These are phyloP conservation scores for Ophiostoma tasmaniense DNA, from an alignment of 2,329 filamentous ascomycete genomes.

Conservation along the genomic window DNA sequence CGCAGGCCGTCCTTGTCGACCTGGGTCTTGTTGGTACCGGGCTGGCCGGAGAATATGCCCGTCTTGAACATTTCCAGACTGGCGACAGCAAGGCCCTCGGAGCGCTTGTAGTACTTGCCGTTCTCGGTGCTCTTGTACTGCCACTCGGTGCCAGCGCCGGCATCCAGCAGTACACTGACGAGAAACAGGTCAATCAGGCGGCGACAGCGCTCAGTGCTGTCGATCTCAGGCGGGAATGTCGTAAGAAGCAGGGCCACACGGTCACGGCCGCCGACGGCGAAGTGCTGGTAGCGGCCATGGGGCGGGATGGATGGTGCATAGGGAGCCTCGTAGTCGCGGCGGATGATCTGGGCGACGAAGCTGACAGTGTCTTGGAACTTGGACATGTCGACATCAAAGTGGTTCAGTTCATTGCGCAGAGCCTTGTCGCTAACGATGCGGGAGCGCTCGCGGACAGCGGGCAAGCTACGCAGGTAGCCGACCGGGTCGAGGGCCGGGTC, in stretches of 20 bases:
- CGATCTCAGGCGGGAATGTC: constrained; percentile 59
- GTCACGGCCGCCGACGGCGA: constrained; percentile 69
- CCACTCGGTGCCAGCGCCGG: constrained; percentile 85
- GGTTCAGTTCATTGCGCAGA: constrained; percentile 64
- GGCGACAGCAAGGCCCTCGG: constrained; percentile 75
- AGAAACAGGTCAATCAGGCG: constrained; percentile 61
- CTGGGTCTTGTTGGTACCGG: constrained; percentile 65
- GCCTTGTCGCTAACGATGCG: constrained; percentile 69
- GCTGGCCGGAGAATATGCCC: constrained; percentile 78
- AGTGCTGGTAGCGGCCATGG: constrained; percentile 81
- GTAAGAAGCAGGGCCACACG: constrained; percentile 62
- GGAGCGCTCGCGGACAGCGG: constrained; percentile 75
- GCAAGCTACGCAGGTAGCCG: constrained; percentile 82
- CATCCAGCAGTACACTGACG: constrained; percentile 52
- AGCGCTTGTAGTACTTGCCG: constrained; percentile 70
- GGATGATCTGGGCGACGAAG: constrained; percentile 90
- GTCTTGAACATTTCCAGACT: constrained; percentile 87
- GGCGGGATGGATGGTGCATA: constrained; percentile 59
- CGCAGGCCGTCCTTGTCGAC: constrained; percentile 78
- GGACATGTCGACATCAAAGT: constrained; percentile 80
- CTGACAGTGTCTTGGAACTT: constrained; percentile 77
- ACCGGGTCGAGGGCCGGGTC: constrained; percentile 83
- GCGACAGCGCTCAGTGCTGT: constrained; percentile 64
- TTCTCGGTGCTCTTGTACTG: constrained; percentile 88
- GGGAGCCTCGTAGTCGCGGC: constrained; percentile 50